Evolutionary conservation across 345 rosid species (phyloP), one percentile per base, ranked within the genome.

Genomic region (Gossypium bickii): DNA sequence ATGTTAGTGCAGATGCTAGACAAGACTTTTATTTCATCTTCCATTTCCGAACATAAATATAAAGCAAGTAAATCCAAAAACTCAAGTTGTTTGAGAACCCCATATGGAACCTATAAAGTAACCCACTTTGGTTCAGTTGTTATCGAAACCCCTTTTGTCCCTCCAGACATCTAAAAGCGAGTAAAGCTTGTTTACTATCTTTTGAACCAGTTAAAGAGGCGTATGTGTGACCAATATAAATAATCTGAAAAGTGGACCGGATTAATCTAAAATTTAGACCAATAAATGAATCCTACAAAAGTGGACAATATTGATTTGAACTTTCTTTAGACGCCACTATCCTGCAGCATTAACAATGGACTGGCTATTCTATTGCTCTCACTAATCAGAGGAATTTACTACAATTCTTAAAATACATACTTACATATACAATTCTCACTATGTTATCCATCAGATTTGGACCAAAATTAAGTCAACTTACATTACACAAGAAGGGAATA

Each of bases 301-400:
- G 24, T 17, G 12, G 49, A 63, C 5, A 1, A n/a, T 7, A 41
- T 64, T 43, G 69, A 41, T n/a, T 64, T 64, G 38, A 62, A 3
- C 70, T 38, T 65, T 65, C 69, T 9, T 44, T 67, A 22, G 16
- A 22, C 58, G 25, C 44, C 53, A 15, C 16, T 11, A 66, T 11
- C 53, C 68, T 17, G 52, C 70, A 45, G 41, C 5, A 67, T 67
- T 22, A 47, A 38, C 71, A 47, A 67, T 12, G 38, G 53, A 45
- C 71, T 47, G 45, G 38, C 56, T 67, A 47, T 16, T 67, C 55
- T 45, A 15, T 67, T 67, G 12, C 56, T 47, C 53, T 22, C 9
- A 67, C 12, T 67, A 47, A 47, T 45, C 72, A 51, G 44, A 49
- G 45, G 24, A 44, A 66, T 41, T 49, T 69, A 67, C 59, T 24